A percentile compares a stretch with the other conserved stretches of the same genome.
phyloP scores from a whole-genome alignment of 345 rosid genomes.

The Syzygium aromaticum region DNA sequence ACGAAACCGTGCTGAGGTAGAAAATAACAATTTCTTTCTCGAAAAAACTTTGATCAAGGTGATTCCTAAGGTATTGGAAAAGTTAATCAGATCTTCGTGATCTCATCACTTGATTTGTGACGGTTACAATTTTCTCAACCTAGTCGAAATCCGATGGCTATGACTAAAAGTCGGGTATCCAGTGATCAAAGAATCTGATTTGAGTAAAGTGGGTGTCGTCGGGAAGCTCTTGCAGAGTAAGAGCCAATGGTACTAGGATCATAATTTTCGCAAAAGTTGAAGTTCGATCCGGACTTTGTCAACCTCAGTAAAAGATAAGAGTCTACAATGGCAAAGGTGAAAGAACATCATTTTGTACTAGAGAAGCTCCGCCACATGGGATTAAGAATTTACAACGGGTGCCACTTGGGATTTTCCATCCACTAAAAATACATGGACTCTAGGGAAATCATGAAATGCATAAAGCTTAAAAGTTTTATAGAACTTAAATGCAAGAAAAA shows the following conservation, averaged over 20 bases:
- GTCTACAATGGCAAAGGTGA: not conserved
- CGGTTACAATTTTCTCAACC: not conserved
- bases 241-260: not conserved
- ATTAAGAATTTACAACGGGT: not conserved
- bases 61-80: not conserved
- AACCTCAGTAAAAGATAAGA: not conserved
- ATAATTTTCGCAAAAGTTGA: not conserved
- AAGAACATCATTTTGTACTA: not conserved
- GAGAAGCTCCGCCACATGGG: no score
- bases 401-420: not conserved
- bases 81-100: not conserved
- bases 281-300: not conserved
- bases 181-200: fast-evolving
- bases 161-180: not conserved
- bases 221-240: not conserved
- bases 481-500: no score
- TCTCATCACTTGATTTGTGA: not conserved
- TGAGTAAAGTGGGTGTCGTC: not conserved
- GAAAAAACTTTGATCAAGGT: not conserved
- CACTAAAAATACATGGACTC: not conserved
- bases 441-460: not conserved
- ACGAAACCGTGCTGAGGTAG: not conserved
- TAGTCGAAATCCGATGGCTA: not conserved
- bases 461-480: no score
- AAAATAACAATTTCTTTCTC: not conserved